Evolutionary conservation across 148 eudicot species (phyloP), one percentile per base, ranked within the genome.

Genomic region (Fallopia convolvulus): DNA sequence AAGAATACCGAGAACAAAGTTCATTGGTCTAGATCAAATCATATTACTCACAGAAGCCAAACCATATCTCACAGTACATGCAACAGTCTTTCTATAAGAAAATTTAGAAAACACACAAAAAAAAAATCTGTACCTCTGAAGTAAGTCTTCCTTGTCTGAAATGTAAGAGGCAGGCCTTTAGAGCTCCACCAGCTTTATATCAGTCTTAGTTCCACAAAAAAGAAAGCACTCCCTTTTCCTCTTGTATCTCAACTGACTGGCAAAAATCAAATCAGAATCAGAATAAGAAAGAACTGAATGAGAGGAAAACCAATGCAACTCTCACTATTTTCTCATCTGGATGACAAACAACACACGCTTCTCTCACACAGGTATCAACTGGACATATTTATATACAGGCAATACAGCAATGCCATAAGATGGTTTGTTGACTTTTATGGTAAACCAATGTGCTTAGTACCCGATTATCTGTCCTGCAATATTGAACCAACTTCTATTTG

Each of bases 221-320:
- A 68, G 72, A 68, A 68, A 68, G 46, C 8, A 15, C 72, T 15
- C 72, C 70, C 46, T 68, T 33, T 68, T 39, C 72, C 72, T 36
- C 46, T 33, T 46, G 8, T 68, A 15, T 36, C 44, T 68, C 44
- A 21, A 68, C 72, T 33, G 17, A 13, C 70, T 61, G 39, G 21
- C 10, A 61, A 50, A 50, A 50, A 50, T 3, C 18, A 50, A 50
- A 50, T 12, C n/a, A 50, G 55, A 14, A 50, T 13, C 4, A 12
- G 7, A 12, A 15, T 50, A 50, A 12, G 55, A 50, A 47, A 3
- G 18, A 13, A 50, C 55, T 50, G n/a, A 5, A 50, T 50, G 15
- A 50, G 18, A 50, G 55, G 55, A 50, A 50, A 50, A 50, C 17
- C n/a, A 14, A 50, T 50, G 55, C 49, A 47, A 47, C 49, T 47